These are phyloP conservation scores for Nepenthes gracilis DNA, from an alignment of 148 eudicot genomes.

Conservation along the genomic window DNA sequence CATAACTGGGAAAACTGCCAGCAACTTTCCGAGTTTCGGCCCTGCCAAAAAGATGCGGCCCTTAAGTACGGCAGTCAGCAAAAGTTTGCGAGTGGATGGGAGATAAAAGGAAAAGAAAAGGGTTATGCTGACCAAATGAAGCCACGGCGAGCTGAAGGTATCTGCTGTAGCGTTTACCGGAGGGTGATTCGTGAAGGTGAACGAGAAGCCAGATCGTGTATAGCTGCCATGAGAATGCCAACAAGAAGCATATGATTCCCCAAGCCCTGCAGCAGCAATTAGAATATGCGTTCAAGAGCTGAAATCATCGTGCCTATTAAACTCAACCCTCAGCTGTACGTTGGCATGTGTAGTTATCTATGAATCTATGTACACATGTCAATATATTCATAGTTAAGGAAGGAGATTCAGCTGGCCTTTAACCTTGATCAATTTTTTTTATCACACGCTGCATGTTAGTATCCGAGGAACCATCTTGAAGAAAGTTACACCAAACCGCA, in stretches of 20 bases:
- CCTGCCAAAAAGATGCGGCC: slow-evolving; percentile 16
- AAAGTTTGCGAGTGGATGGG: background rate
- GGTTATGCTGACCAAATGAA: slow-evolving; percentile 45
- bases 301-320: background rate
- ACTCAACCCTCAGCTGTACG: too few relatives aligned
- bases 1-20: slow-evolving; percentile 44
- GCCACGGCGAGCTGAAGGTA: slow-evolving; percentile 37
- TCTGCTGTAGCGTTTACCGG: slow-evolving; percentile 46
- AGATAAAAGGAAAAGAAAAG: too few relatives aligned
- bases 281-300: background rate
- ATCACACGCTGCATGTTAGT: too few relatives aligned
- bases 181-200: slow-evolving; percentile 28
- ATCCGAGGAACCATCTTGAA: too few relatives aligned
- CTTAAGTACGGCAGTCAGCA: background rate
- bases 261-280: slow-evolving; percentile 24
- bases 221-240: slow-evolving; percentile 38
- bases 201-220: slow-evolving; percentile 49
- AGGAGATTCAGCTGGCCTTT: too few relatives aligned
- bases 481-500: too few relatives aligned
- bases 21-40: slow-evolving; percentile 39
- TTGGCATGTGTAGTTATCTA: too few relatives aligned
- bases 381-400: too few relatives aligned
- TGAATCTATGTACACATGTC: too few relatives aligned
- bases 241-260: slow-evolving; percentile 26
- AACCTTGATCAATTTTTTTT: too few relatives aligned